Percentiles rank a stretch among this genome's conserved stretches.
These are phyloP conservation scores for Yarrowia alimentaria DNA, from an alignment of 805 yeast species.

Conservation along the genomic window DNA sequence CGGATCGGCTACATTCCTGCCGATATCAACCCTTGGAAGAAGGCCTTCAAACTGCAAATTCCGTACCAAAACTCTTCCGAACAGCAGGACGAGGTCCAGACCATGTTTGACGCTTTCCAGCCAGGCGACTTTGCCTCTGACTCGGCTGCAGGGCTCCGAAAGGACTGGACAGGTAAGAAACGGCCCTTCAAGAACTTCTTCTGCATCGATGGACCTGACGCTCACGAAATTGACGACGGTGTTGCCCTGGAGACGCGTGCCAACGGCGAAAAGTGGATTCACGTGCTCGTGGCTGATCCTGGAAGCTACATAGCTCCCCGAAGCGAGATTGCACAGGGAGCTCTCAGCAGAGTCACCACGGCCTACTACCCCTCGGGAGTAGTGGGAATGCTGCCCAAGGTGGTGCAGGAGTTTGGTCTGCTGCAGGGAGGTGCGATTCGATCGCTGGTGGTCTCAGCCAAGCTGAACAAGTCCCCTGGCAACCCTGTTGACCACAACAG, in stretches of 20 bases:
- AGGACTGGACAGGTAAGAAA: not conserved
- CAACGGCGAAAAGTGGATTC: slow-evolving; percentile 42
- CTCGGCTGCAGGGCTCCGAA: not conserved
- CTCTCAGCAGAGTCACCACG: slow-evolving; percentile 44
- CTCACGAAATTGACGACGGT: slow-evolving; percentile 95
- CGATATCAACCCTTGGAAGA: slow-evolving; percentile 12
- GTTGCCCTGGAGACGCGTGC: slow-evolving; percentile 50
- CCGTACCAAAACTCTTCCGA: slow-evolving; percentile 15
- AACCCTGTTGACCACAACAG: not conserved
- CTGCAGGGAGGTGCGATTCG: slow-evolving; percentile 4
- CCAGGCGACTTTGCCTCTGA: not conserved
- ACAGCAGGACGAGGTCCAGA: slow-evolving; percentile 13
- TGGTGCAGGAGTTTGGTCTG: slow-evolving; percentile 9
- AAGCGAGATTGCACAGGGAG: slow-evolving; percentile 6
- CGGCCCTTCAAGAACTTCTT: slow-evolving; percentile 43
- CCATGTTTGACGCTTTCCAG: not conserved
- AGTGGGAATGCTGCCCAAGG: slow-evolving; percentile 66
- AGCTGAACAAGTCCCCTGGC: not conserved
- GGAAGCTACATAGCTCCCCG: too few relatives aligned
- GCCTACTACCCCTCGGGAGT: slow-evolving; percentile 69
- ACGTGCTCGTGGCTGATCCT: slow-evolving; percentile 87
- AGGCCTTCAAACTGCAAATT: slow-evolving; percentile 7
- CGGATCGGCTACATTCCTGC: slow-evolving; percentile 16
- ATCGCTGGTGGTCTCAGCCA: slow-evolving; percentile 6
- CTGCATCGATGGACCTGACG: slow-evolving; percentile 77